Base-by-base conservation (phyloP, 2,329 filamentous ascomycete genomes). In the Alternaria sp. region DNA sequence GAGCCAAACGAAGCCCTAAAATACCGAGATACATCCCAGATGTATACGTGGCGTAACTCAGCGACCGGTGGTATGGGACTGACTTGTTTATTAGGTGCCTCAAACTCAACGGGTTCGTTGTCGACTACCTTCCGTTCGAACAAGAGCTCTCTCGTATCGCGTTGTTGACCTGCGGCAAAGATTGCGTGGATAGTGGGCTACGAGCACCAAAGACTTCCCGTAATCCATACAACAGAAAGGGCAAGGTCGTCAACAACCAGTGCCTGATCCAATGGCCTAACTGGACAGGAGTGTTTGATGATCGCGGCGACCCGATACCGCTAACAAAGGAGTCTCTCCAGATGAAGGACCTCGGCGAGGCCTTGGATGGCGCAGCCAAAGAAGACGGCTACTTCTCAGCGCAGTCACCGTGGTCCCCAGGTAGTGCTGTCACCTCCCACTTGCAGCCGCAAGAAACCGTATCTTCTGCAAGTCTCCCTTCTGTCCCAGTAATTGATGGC, bases 71-170 rank as follows among this genome's bases (percentile, higher is more conserved):
- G 36, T 1, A 40, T 40, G 3, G 28, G 23, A 40, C 58, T 61
- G 21, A 66, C 51, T 15, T 9, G 2, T 4, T 15, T 23, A 3
- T 11, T 46, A 71, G 68, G 50, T 69, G 66, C 46, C 68, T 79
- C 11, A 75, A 71, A 57, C 75, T 79, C 1, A 69, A 75, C 43
- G 74, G 74, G 17, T 78, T 79, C 53, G 77, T 78, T 8, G 63
- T 79, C 23, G 76, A 79, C 55, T 62, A 70, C n/a, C 67, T 74
- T 0, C 73, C 76, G 0, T 78, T 79, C 23, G 65, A 74, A 40
- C 60, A 67, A 30, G 74, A 76, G 47, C 69, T 77, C 6, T 68
- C 65, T 3, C 56, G 50, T 9, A 64, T 77, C 30, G 62, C 66
- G 3, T 56, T 77, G 5, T 63, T 77, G 19, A 66, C 55, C 4